Conservation (phyloP, 495 filamentous ascomycete species). For the Penicillium lagena region DNA sequence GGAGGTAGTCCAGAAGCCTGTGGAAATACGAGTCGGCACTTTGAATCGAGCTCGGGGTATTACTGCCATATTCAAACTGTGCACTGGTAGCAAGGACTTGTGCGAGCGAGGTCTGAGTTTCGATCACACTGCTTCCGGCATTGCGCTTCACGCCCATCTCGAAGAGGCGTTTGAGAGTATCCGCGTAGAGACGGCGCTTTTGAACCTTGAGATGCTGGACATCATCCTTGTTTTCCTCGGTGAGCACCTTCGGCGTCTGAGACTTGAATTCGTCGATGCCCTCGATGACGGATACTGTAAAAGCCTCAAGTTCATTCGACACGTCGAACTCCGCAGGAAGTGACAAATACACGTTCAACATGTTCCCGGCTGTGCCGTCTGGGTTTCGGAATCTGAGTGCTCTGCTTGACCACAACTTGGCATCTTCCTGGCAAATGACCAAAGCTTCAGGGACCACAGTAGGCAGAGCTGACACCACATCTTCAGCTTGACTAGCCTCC, state of each 20-base stretch:
- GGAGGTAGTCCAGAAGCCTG: conserved; percentile 63
- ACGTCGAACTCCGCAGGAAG: conserved; percentile 48
- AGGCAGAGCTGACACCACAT: not conserved
- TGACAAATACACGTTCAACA: conserved; percentile 50
- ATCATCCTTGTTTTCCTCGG: conserved; percentile 71
- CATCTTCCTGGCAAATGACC: conserved; percentile 44
- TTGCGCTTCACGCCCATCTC: conserved; percentile 87
- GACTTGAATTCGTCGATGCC: conserved; percentile 67
- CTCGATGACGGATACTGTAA: conserved; percentile 58
- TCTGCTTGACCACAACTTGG: conserved; percentile 51
- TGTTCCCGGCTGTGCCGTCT: conserved; percentile 54
- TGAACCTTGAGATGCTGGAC: conserved; percentile 83
- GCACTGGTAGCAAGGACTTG: conserved; percentile 55
- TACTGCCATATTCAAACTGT: conserved; percentile 19
- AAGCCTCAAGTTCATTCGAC: conserved; percentile 55
- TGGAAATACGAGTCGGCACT: conserved; percentile 70
- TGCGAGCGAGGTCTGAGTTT: conserved; percentile 62
- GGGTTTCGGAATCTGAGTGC: conserved; percentile 68
- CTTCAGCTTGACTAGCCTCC: conserved; percentile 5
- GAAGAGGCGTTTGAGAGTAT: conserved; percentile 72
- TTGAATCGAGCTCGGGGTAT: conserved; percentile 13
- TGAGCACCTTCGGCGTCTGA: conserved; percentile 69
- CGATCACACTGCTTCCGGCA: conserved; percentile 59
- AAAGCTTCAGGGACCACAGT: conserved; percentile 32
- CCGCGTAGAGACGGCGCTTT: conserved; percentile 87